phyloP scores from a whole-genome alignment of 345 rosid species.

The Salix arbutifolia region DNA sequence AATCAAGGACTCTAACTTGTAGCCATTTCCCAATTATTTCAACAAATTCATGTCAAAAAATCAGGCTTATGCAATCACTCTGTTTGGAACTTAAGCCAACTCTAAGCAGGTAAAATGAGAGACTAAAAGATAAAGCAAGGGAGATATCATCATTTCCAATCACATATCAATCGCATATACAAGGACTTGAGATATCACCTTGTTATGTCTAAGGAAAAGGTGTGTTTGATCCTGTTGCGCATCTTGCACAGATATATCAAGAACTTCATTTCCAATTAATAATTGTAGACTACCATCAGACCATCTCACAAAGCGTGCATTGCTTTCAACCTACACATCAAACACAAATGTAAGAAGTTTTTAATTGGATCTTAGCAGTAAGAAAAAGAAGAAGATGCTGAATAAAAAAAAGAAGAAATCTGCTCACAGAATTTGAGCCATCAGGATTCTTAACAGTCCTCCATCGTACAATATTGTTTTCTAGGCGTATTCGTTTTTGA shows the following conservation, averaged over 20 bases:
- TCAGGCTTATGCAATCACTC: not conserved
- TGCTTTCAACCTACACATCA: constrained; percentile 73
- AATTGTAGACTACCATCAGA: constrained; percentile 98
- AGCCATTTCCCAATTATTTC: not conserved
- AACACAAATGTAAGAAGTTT: not conserved
- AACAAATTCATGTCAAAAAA: not conserved
- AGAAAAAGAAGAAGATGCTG: not conserved
- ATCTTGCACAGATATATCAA: constrained; percentile 90
- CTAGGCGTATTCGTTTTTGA: constrained; percentile 74
- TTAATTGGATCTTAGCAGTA: not conserved
- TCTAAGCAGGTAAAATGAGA: not conserved
- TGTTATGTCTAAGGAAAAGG: constrained; percentile 87
- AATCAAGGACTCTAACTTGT: not conserved
- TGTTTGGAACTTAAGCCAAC: not conserved
- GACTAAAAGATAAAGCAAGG: not conserved
- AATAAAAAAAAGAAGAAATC: constrained; percentile 13
- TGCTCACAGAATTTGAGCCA: constrained; percentile 74
- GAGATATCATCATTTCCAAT: not conserved
- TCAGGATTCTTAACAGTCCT: constrained; percentile 61
- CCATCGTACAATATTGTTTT: constrained; percentile 91
- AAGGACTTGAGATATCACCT: constrained; percentile 47
- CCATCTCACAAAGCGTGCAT: constrained; percentile 99
- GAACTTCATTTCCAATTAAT: constrained; percentile 94
- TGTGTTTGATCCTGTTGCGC: constrained; percentile 88
- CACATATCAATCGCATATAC: constrained; percentile 3